A percentile compares a stretch with the other conserved stretches of the same genome.
Conservation (phyloP, 179 eudicot species). For the Actinidia arguta region DNA sequence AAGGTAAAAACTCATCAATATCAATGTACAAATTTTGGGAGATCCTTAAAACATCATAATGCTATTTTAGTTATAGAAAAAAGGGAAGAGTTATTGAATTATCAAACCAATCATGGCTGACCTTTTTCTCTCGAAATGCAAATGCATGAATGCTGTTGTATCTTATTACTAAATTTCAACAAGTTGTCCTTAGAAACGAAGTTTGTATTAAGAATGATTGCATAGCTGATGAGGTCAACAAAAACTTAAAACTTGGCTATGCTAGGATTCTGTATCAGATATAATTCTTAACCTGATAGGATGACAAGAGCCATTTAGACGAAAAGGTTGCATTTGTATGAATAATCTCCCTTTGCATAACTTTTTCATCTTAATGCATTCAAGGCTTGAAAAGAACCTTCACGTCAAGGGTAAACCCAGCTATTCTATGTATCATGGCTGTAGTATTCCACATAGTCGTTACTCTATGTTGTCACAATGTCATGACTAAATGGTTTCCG, state of each 20-base stretch:
- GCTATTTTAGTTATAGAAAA: background rate
- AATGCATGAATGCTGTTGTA: background rate
- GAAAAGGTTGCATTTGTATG: background rate
- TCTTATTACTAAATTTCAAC: background rate
- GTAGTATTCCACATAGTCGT: background rate
- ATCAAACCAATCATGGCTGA: background rate
- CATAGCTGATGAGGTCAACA: background rate
- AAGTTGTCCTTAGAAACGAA: background rate
- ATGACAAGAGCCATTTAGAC: background rate
- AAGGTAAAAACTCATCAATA: conserved; percentile 37
- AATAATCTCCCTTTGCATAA: background rate
- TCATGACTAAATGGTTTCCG: background rate
- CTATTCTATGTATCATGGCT: background rate
- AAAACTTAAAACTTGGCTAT: background rate
- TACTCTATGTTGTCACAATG: background rate
- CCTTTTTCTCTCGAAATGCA: background rate
- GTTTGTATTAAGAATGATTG: background rate
- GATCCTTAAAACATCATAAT: background rate
- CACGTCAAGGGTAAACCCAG: background rate
- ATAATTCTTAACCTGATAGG: background rate
- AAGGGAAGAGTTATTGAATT: background rate
- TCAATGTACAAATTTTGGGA: background rate
- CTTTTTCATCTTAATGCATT: background rate
- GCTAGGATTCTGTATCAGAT: background rate
- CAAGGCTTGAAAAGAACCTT: conserved; percentile 1